Percentiles rank a stretch among this genome's conserved stretches.
Conservation (phyloP, 176 grass and related monocot genomes). For the Oryza officinalis region DNA sequence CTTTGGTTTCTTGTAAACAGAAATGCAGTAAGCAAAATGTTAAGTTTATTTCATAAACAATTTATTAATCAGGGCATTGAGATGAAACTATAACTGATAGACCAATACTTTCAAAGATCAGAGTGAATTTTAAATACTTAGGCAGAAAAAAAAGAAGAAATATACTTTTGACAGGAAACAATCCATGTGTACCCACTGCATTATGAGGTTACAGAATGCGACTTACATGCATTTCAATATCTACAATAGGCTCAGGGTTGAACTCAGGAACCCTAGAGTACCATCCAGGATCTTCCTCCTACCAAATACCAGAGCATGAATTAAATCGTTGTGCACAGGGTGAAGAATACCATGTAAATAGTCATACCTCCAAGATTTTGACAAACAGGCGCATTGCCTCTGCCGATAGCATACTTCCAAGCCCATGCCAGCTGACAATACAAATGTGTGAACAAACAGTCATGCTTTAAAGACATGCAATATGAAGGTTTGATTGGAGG, state of each 20-base stretch:
- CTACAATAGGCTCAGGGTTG: constrained; percentile 68
- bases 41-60: not conserved
- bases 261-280: constrained; percentile 77
- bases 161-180: constrained; percentile 10
- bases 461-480: not conserved
- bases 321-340: constrained; percentile 22
- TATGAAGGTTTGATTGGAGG: not conserved
- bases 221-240: constrained; percentile 94
- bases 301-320: constrained; percentile 20
- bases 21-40: constrained; percentile 24
- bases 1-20: constrained; percentile 61
- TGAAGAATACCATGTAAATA: constrained; percentile 12
- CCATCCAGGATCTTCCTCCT: constrained; percentile 99
- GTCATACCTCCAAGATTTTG: constrained; percentile 94
- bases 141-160: constrained; percentile 20
- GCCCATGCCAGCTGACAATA: constrained; percentile 85
- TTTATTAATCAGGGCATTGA: not conserved
- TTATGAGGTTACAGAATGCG: not conserved
- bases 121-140: constrained; percentile 5
- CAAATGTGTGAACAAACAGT: constrained; percentile 15
- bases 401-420: constrained; percentile 77
- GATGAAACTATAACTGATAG: constrained; percentile 1
- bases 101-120: constrained; percentile 5
- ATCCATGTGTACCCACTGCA: not conserved
- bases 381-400: constrained; percentile 99